These are phyloP conservation scores for Microglena sp. DNA, from an alignment of 139 green algal species.

Conservation along the genomic window DNA sequence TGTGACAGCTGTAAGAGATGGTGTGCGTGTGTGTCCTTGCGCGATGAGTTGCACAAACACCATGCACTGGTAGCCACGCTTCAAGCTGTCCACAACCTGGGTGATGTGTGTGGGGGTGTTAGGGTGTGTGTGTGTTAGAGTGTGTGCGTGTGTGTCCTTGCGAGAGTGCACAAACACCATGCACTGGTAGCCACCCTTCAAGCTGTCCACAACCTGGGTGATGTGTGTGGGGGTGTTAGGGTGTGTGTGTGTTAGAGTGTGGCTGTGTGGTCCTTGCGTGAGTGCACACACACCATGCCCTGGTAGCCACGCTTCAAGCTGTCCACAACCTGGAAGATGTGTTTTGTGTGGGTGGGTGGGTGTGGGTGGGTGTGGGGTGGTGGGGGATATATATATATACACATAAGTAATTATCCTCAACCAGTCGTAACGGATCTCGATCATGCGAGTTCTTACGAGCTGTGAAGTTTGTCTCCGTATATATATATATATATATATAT, in stretches of 20 bases:
- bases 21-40: too few species aligned
- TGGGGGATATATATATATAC: slow-evolving; percentile 42
- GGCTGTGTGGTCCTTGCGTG: too few species aligned
- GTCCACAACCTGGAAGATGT: slow-evolving; percentile 49
- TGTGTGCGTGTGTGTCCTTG: slow-evolving; percentile 68
- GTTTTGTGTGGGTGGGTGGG: neutral
- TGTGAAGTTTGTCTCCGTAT: too few species aligned
- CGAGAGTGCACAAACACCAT: slow-evolving; percentile 98
- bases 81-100: slow-evolving; percentile 67
- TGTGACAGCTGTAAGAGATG: too few species aligned
- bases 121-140: neutral
- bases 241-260: too few species aligned
- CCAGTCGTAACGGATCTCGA: too few species aligned
- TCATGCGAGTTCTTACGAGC: too few species aligned
- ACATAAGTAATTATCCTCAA: too few species aligned
- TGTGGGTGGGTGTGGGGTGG: slow-evolving; percentile 74
- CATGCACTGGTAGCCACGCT: slow-evolving; percentile 90
- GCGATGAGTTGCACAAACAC: slow-evolving; percentile 99
- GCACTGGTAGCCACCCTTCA: slow-evolving; percentile 81
- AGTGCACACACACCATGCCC: slow-evolving; percentile 99
- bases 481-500: too few species aligned
- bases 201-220: slow-evolving; percentile 61
- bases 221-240: too few species aligned
- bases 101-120: neutral
- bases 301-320: slow-evolving; percentile 78